Evolutionary conservation across 805 yeast genomes (phyloP), one percentile per base, ranked within the genome.

Genomic region (Yarrowia osloensis): DNA sequence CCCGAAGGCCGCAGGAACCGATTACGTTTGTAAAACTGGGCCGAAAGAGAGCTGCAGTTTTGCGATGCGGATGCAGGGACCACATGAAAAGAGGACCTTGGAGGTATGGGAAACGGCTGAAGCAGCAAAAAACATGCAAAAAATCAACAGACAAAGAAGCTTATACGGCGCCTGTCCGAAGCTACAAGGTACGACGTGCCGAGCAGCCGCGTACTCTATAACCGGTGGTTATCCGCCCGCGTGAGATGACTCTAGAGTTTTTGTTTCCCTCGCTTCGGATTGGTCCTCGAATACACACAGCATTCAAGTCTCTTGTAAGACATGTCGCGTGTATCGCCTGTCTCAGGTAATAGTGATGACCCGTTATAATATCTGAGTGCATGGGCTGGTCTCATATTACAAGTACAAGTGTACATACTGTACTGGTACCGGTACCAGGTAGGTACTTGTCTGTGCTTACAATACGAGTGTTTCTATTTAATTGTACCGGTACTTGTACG

Each of bases 71-170:
- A 46, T 46, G 50, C 50, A 46, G 50, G 50, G 50, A 46, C 50
- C 33, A 26, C 49, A 29, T 52, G 59, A 22, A 31, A 33, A 15
- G 55, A 49, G 55, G 55, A 49, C 55, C 55, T 49, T 49, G 55
- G 55, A 49, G 55, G 55, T 49, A 13, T 17, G 26, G 24, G 26
- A 39, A 21, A 46, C 50, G 50, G 50, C 50, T 46, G 55, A 49
- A 19, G n/a, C 39, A 12, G 55, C 55, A 29, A 49, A 19, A 28
- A 49, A 12, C 19, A 49, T 46, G 50, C 50, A 26, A 46, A 46
- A 46, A 46, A 46, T 7, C 31, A 26, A 46, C 50, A 29, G 22
- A 49, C 39, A 49, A 29, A 49, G 55, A 46, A 46, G 50, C 50
- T 46, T 26, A 26, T 46, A 17, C 50, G 31, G 49, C 9, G 26